Conservation (phyloP, 768 basidiomycete species). For the Botryobasidium botryosum region DNA sequence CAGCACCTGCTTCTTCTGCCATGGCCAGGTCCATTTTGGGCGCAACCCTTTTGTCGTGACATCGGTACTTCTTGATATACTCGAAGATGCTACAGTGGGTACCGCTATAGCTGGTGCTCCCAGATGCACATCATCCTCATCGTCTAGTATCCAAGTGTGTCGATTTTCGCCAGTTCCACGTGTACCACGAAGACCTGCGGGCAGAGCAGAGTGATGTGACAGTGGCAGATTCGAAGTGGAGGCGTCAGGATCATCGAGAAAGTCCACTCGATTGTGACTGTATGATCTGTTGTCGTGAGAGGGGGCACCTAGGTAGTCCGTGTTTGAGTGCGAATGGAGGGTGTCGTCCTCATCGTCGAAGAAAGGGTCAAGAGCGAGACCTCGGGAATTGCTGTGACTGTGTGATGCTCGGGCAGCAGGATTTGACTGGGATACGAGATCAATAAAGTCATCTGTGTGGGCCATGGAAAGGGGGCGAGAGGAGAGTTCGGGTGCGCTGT, state of each 20-base stretch:
- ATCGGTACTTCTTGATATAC: background rate
- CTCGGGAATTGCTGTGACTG: too few relatives aligned
- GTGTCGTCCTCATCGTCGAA: conserved; percentile 58
- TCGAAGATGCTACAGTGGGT: conserved; percentile 35
- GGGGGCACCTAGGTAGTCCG: conserved; percentile 22
- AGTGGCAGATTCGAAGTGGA: background rate
- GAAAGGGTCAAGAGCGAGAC: conserved; percentile 69
- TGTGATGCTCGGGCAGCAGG: too few relatives aligned
- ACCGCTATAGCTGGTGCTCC: conserved; percentile 13
- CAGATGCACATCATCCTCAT: too few relatives aligned
- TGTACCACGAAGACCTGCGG: background rate
- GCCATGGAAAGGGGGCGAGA: too few relatives aligned
- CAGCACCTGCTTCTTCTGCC: conserved; percentile 49
- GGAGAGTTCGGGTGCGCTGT: too few relatives aligned
- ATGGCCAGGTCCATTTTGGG: conserved; percentile 74
- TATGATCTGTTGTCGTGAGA: conserved; percentile 19
- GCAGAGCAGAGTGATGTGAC: background rate
- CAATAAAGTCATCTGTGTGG: too few relatives aligned
- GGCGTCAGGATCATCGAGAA: background rate
- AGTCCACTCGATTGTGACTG: background rate
- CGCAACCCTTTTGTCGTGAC: background rate
- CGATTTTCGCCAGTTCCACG: too few relatives aligned
- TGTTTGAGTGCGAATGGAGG: background rate
- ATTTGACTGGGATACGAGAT: too few relatives aligned
- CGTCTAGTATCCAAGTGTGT: too few relatives aligned